Percentiles rank a stretch among this genome's conserved stretches.
Conservation (phyloP, 2,329 filamentous ascomycete genomes). For the Neopestalotiopsis rosae region DNA sequence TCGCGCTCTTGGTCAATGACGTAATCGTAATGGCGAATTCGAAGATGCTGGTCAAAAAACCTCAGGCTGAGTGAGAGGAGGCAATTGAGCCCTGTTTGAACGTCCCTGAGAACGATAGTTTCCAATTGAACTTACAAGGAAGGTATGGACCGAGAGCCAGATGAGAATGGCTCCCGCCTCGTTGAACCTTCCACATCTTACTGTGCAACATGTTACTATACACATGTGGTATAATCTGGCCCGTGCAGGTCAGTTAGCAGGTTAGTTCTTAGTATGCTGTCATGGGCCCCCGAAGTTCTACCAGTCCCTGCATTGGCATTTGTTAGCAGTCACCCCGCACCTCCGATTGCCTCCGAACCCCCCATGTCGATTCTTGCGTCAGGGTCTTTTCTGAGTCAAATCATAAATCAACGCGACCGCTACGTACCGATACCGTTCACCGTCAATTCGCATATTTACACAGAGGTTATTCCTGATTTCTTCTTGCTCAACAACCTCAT, state of each 20-base stretch:
- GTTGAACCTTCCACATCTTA: neutral
- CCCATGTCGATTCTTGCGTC: neutral
- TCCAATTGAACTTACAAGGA: too few relatives aligned
- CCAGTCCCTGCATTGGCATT: conserved; percentile 2
- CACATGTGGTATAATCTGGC: neutral
- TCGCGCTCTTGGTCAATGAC: too few relatives aligned
- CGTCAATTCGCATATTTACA: neutral
- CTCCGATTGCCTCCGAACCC: neutral
- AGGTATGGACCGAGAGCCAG: too few relatives aligned
- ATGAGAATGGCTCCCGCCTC: too few relatives aligned
- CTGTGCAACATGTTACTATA: neutral
- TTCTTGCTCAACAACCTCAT: neutral
- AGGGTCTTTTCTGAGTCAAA: conserved; percentile 3
- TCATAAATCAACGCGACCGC: neutral
- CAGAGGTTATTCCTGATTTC: neutral
- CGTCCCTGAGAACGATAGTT: too few relatives aligned
- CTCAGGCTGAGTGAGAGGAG: too few relatives aligned
- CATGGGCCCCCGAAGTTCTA: neutral
- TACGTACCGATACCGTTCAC: neutral
- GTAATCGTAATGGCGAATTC: too few relatives aligned
- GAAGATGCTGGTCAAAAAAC: too few relatives aligned
- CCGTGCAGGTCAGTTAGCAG: neutral
- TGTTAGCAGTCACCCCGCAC: neutral
- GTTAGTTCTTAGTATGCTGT: neutral
- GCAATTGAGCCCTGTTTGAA: too few relatives aligned